Evolutionary conservation across 495 filamentous ascomycete species (phyloP).

Genomic region (Aspergillus diversus): DNA sequence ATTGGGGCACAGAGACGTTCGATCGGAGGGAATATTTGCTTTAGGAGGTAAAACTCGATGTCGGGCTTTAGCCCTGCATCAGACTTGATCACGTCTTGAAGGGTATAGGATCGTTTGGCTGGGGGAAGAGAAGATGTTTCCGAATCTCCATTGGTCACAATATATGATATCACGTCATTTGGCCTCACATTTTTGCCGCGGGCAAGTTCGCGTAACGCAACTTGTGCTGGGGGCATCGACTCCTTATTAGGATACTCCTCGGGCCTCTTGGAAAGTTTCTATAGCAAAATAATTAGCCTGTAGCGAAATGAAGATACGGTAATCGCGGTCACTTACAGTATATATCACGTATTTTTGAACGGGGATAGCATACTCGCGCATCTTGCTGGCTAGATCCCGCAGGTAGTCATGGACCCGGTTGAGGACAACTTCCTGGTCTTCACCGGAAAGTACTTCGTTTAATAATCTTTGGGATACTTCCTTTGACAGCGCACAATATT

Average conservation of each 20-base stretch:
- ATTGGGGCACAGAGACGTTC: slow-evolving; percentile 98
- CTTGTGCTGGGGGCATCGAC: slow-evolving; percentile 96
- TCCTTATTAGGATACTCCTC: slow-evolving; percentile 91
- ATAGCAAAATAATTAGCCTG: slow-evolving; percentile 18
- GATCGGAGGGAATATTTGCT: slow-evolving; percentile 98
- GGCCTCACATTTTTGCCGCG: slow-evolving; percentile 84
- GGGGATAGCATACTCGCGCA: slow-evolving; percentile 76
- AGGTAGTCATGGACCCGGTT: slow-evolving; percentile 92
- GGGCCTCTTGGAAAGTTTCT: slow-evolving; percentile 91
- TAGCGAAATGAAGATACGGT: background rate
- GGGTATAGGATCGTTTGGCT: slow-evolving; percentile 84
- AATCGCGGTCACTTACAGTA: slow-evolving; percentile 57
- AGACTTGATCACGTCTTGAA: slow-evolving; percentile 80
- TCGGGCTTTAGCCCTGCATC: slow-evolving; percentile 78
- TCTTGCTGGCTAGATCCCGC: slow-evolving; percentile 75
- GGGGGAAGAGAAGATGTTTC: slow-evolving; percentile 65
- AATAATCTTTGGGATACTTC: slow-evolving; percentile 83
- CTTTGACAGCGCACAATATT: slow-evolving; percentile 93
- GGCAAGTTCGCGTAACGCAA: slow-evolving; percentile 85
- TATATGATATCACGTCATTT: slow-evolving; percentile 94
- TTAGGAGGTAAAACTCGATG: slow-evolving; percentile 94
- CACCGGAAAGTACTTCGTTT: slow-evolving; percentile 89
- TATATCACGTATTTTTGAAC: slow-evolving; percentile 92
- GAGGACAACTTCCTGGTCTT: slow-evolving; percentile 87
- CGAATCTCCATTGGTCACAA: slow-evolving; percentile 81